phyloP scores from a whole-genome alignment of 495 filamentous ascomycete genomes.

The Penicillium longicatenatum region DNA sequence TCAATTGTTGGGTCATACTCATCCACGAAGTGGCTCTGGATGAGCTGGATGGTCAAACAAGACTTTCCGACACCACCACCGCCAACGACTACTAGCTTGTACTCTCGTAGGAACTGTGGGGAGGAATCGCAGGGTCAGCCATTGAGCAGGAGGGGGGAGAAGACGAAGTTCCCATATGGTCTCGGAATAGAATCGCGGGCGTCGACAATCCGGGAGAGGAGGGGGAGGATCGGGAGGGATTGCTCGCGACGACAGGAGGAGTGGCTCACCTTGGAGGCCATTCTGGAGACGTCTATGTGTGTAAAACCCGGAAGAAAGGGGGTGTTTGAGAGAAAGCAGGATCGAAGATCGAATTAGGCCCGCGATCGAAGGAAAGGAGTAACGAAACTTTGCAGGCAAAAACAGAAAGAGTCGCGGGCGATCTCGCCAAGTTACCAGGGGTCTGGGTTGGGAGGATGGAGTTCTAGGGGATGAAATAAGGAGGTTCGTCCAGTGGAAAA shows the following conservation, averaged over 20 bases:
- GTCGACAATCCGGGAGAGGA: not conserved
- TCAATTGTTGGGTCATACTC: slow-evolving; percentile 99
- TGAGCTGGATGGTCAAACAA: slow-evolving; percentile 98
- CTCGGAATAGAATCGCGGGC: slow-evolving; percentile 1
- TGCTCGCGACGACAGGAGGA: not conserved
- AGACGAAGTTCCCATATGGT: not conserved
- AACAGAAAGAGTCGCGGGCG: not conserved
- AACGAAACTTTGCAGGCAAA: not conserved
- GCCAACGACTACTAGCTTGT: slow-evolving; percentile 97
- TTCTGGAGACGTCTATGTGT: slow-evolving; percentile 14
- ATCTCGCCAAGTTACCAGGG: not conserved
- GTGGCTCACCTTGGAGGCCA: slow-evolving; percentile 36
- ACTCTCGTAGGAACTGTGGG: slow-evolving; percentile 88
- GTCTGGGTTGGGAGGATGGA: not conserved
- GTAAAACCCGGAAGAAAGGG: slow-evolving; percentile 13
- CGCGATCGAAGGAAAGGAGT: not conserved
- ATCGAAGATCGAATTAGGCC: slow-evolving; percentile 5
- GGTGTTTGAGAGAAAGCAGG: slow-evolving; percentile 1
- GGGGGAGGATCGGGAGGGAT: not conserved
- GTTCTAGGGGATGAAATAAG: slow-evolving; percentile 1
- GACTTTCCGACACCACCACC: slow-evolving; percentile 99
- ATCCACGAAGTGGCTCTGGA: slow-evolving; percentile 98
- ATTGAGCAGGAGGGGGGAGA: slow-evolving; percentile 8
- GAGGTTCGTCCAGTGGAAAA: slow-evolving; percentile 12
- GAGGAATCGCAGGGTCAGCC: slow-evolving; percentile 15